Conservation (phyloP, 257 asterid species). For the Parsonsia alboflavescens region DNA sequence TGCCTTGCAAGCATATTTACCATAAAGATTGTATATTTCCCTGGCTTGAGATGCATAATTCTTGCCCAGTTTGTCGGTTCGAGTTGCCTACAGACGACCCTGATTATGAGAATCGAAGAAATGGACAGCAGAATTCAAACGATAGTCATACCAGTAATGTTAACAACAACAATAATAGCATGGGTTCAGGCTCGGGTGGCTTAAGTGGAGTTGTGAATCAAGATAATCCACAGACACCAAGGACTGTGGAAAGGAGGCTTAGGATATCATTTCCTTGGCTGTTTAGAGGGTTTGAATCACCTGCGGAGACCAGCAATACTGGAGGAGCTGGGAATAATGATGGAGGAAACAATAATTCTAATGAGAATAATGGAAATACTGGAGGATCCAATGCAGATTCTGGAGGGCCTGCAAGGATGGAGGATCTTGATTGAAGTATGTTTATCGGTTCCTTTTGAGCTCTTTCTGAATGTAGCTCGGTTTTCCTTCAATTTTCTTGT, state of each 20-base stretch:
- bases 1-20: constrained; percentile 89
- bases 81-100: constrained; percentile 89
- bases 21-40: constrained; percentile 81
- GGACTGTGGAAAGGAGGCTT: constrained; percentile 56
- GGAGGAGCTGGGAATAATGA: constrained; percentile 37
- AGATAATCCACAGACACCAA: constrained; percentile 42
- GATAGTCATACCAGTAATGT: constrained; percentile 15
- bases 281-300: constrained; percentile 52
- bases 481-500: background rate
- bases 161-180: constrained; percentile 13
- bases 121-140: constrained; percentile 22
- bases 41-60: constrained; percentile 87
- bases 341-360: constrained; percentile 33
- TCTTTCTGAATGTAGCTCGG: background rate
- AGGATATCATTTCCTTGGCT: constrained; percentile 69
- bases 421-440: constrained; percentile 65
- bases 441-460: constrained; percentile 9
- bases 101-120: constrained; percentile 62
- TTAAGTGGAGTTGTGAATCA: constrained; percentile 32
- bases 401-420: constrained; percentile 56
- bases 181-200: constrained; percentile 31
- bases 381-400: constrained; percentile 38
- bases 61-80: constrained; percentile 86
- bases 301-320: constrained; percentile 61
- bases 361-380: constrained; percentile 10